Evolutionary conservation across 2,329 filamentous ascomycete genomes (phyloP).

Genomic region (Verticillium longisporum): DNA sequence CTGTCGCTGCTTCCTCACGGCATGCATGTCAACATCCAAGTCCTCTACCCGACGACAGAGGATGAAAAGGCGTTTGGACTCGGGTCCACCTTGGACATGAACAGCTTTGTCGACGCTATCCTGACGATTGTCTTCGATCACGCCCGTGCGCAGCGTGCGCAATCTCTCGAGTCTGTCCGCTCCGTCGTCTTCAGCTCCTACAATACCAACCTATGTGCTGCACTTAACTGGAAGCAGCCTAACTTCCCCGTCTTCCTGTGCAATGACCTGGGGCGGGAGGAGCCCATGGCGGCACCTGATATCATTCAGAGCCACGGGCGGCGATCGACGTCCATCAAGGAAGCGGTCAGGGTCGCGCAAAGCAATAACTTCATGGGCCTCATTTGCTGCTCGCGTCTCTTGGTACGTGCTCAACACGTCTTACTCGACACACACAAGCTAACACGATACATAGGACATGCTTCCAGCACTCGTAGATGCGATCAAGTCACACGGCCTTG

Average conservation of each 20-base stretch:
- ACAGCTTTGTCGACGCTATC: slow-evolving; percentile 77
- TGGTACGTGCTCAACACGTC: slow-evolving; percentile 51
- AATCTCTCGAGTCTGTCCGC: slow-evolving; percentile 64
- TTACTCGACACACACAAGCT: slow-evolving; percentile 7
- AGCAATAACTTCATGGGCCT: slow-evolving; percentile 98
- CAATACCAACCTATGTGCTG: slow-evolving; percentile 83
- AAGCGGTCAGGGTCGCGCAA: slow-evolving; percentile 86
- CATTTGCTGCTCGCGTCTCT: slow-evolving; percentile 77
- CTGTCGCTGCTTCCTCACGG: slow-evolving; percentile 67
- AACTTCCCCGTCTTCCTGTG: slow-evolving; percentile 96
- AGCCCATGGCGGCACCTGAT: slow-evolving; percentile 28
- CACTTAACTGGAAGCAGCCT: slow-evolving; percentile 98
- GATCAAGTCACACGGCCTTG: slow-evolving; percentile 89
- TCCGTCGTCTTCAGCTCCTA: slow-evolving; percentile 94
- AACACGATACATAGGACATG: slow-evolving; percentile 61
- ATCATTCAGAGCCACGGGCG: slow-evolving; percentile 53
- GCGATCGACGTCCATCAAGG: slow-evolving; percentile 81
- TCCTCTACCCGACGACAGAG: slow-evolving; percentile 72
- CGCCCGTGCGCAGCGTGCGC: slow-evolving; percentile 60
- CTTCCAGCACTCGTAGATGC: slow-evolving; percentile 87
- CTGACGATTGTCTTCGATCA: slow-evolving; percentile 87
- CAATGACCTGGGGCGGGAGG: slow-evolving; percentile 75
- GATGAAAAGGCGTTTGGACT: slow-evolving; percentile 67
- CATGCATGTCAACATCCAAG: slow-evolving; percentile 86
- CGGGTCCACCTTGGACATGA: slow-evolving; percentile 74